Evolutionary conservation across 1,284 basidiomycete species (phyloP).

Genomic region (Athelia psychrophila): DNA sequence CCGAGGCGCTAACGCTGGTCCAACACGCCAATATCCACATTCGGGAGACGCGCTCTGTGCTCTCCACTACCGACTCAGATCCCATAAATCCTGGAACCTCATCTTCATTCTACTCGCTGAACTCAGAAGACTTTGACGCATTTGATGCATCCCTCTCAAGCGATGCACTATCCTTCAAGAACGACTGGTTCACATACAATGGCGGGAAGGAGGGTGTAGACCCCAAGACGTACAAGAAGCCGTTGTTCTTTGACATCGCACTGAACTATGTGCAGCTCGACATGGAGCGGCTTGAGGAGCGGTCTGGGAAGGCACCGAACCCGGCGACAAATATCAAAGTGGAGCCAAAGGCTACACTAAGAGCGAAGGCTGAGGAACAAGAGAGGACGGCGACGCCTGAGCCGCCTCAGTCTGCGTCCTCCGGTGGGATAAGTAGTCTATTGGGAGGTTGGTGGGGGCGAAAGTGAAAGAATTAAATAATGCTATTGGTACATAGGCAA

Average conservation of each 20-base stretch:
- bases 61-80: slow-evolving; percentile 41
- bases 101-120: slow-evolving; percentile 56
- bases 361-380: slow-evolving; percentile 21
- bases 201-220: slow-evolving; percentile 52
- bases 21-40: slow-evolving; percentile 69
- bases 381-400: slow-evolving; percentile 38
- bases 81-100: slow-evolving; percentile 35
- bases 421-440: slow-evolving; percentile 38
- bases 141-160: slow-evolving; percentile 49
- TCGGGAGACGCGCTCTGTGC: slow-evolving; percentile 58
- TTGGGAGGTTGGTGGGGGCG: slow-evolving; percentile 59
- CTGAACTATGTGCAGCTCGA: slow-evolving; percentile 88
- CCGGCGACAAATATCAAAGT: slow-evolving; percentile 7
- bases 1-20: slow-evolving; percentile 65
- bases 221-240: slow-evolving; percentile 64
- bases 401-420: slow-evolving; percentile 20
- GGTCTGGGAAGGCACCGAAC: slow-evolving; percentile 58
- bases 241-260: slow-evolving; percentile 91
- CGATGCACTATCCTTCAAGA: slow-evolving; percentile 62
- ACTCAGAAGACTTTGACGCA: slow-evolving; percentile 36
- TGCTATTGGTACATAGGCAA: not conserved
- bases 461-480: not conserved
- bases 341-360: slow-evolving; percentile 18
- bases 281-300: slow-evolving; percentile 70
- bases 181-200: slow-evolving; percentile 77